phyloP scores from a whole-genome alignment of 2,329 filamentous ascomycete species.

The Penicillium crustosum region DNA sequence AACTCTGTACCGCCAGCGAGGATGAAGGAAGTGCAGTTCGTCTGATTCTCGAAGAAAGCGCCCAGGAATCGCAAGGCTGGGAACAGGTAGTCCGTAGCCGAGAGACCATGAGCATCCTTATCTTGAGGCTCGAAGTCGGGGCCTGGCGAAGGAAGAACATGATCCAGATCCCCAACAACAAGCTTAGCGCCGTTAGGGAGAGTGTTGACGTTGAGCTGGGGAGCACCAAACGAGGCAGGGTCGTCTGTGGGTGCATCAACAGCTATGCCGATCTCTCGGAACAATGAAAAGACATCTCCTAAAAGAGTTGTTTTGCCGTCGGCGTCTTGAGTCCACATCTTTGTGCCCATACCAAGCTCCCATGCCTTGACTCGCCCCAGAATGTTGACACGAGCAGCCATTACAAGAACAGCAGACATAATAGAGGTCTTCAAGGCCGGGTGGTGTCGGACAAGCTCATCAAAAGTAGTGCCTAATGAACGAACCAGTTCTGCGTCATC shows the following conservation, averaged over 20 bases:
- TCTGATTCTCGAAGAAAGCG: conserved; percentile 72
- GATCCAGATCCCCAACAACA: conserved; percentile 30
- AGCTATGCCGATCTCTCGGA: conserved; percentile 37
- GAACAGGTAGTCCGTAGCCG: conserved; percentile 68
- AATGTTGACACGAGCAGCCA: conserved; percentile 78
- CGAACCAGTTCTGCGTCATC: conserved; percentile 69
- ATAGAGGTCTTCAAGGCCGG: conserved; percentile 78
- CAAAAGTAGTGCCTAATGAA: conserved; percentile 78
- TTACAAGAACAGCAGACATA: conserved; percentile 79
- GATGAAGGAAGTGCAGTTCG: conserved; percentile 72
- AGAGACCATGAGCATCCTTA: conserved; percentile 51
- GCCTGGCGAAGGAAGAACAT: conserved; percentile 28
- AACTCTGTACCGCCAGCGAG: conserved; percentile 77
- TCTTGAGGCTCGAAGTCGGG: conserved; percentile 48
- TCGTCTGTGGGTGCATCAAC: conserved; percentile 27
- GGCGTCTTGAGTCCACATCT: conserved; percentile 65
- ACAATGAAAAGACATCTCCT: conserved; percentile 48
- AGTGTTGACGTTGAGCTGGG: conserved; percentile 27
- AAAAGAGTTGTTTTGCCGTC: conserved; percentile 61
- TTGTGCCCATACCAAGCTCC: conserved; percentile 71
- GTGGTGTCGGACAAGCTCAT: conserved; percentile 92
- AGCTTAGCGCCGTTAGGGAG: conserved; percentile 43
- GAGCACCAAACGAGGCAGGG: conserved; percentile 27
- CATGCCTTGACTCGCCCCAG: conserved; percentile 70
- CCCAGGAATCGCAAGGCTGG: conserved; percentile 74